Percentiles rank a stretch among this genome's conserved stretches.
These are phyloP conservation scores for Xylariaceae sp. DNA, from an alignment of 2,329 filamentous ascomycete species.

Conservation along the genomic window DNA sequence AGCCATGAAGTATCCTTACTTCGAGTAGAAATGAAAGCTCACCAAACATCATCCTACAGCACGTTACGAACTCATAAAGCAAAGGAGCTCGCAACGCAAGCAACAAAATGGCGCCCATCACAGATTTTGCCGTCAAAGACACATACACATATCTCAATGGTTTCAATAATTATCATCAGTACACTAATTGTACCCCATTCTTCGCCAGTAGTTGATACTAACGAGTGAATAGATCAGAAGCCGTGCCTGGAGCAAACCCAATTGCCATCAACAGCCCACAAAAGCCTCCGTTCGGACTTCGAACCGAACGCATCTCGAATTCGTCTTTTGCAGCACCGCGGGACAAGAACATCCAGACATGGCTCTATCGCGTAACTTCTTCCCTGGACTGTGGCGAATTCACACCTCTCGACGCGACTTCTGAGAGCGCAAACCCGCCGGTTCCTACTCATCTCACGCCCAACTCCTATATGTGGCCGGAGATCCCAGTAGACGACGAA, in stretches of 20 bases:
- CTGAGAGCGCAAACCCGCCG: slow-evolving; percentile 33
- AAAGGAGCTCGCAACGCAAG: background rate
- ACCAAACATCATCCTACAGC: background rate
- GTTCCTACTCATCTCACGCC: slow-evolving; percentile 72
- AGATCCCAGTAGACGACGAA: slow-evolving; percentile 69
- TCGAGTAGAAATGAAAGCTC: too few species aligned
- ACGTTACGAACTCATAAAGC: background rate
- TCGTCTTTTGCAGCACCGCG: slow-evolving; percentile 75
- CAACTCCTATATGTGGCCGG: slow-evolving; percentile 82
- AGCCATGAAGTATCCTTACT: too few species aligned
- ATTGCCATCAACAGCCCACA: slow-evolving; percentile 82
- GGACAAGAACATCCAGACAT: slow-evolving; percentile 72
- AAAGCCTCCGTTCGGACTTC: slow-evolving; percentile 78
- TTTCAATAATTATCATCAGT: slow-evolving; percentile 31
- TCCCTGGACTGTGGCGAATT: slow-evolving; percentile 67
- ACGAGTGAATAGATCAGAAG: slow-evolving; percentile 69
- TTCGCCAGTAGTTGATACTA: background rate
- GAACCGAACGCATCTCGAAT: slow-evolving; percentile 80
- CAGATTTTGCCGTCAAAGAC: slow-evolving; percentile 26
- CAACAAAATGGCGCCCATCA: slow-evolving; percentile 18
- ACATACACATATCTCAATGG: slow-evolving; percentile 27
- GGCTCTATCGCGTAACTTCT: slow-evolving; percentile 74
- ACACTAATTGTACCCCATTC: background rate
- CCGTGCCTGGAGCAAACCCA: slow-evolving; percentile 75
- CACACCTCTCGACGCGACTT: slow-evolving; percentile 50